Conservation (phyloP, 2,329 filamentous ascomycete genomes). For the Fusarium odoratissimum region DNA sequence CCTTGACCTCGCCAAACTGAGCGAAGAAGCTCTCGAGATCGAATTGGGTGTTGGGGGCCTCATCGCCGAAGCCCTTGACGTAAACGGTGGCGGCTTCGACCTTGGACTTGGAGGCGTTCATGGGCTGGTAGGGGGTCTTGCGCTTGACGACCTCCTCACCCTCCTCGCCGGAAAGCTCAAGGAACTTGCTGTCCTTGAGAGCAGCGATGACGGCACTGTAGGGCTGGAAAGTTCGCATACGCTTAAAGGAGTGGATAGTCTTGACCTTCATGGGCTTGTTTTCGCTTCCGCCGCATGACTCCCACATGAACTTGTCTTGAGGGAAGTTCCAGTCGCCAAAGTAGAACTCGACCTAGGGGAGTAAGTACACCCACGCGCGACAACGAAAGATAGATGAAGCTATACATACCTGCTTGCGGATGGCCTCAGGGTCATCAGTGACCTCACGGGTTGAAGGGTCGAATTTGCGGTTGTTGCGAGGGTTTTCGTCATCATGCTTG, state of each 20-base stretch:
- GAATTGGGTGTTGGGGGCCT: constrained; percentile 86
- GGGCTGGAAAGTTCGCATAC: constrained; percentile 95
- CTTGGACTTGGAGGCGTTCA: constrained; percentile 70
- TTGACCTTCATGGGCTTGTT: constrained; percentile 86
- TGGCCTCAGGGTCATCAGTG: constrained; percentile 81
- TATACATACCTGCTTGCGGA: constrained; percentile 79
- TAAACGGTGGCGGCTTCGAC: constrained; percentile 83
- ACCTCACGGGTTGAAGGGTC: constrained; percentile 75
- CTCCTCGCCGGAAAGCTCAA: constrained; percentile 80
- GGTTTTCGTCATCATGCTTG: constrained; percentile 53
- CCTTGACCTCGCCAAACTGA: constrained; percentile 80
- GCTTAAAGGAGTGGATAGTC: constrained; percentile 87
- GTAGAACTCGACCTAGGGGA: constrained; percentile 87
- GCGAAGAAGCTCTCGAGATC: constrained; percentile 94
- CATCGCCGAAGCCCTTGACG: constrained; percentile 92
- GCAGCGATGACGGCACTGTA: constrained; percentile 86
- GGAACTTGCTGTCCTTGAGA: constrained; percentile 78
- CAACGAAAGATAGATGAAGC: neutral
- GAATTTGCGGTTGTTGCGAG: constrained; percentile 73
- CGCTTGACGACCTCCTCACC: constrained; percentile 79
- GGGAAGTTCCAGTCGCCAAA: constrained; percentile 92
- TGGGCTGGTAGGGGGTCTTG: constrained; percentile 75
- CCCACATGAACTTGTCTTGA: constrained; percentile 88
- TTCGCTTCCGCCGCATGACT: constrained; percentile 78
- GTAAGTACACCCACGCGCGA: constrained; percentile 13